Base-by-base conservation (phyloP, 768 basidiomycete genomes). In the Strobilomyces confusus region DNA sequence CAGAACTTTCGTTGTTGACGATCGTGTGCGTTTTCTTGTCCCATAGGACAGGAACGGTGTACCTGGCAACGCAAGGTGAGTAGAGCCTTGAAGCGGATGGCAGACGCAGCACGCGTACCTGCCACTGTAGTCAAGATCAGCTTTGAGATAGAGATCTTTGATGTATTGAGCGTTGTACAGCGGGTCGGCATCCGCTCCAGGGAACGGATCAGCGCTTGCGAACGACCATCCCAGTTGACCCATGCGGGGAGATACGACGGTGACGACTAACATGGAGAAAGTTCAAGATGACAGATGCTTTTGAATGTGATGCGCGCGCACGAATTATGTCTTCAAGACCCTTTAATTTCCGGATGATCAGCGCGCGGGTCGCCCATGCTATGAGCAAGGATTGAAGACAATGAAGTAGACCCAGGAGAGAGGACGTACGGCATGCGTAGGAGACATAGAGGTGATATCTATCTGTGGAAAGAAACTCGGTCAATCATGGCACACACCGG, bases 321-420 rank as follows among this genome's bases (percentile, higher is more conserved):
- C 93, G 75, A 54, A 99, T 82, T 55, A 90, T 73, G 23, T 86
- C 78, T 58, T 98, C 89, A 22, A 99, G 77, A 1, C 95, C 94
- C 69, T 99, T 99, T 62, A 98, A 79, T 70, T 92, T 85, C 59
- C 95, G 80, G 4, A 87, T 77, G 61, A 98, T 97, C 57, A 97
- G 75, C 5, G 94, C 82, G 60, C 95, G 80, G 26, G 92, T 92
- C 0, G 95, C 95, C 95, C 95, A 98, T 12, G 95, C 88, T 90
- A 43, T 12, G 40, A 11, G n/a, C 25, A 19, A 9, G 22, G 20
- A 44, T 29, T 30, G 22, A 20, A 22, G 23, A 26, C 30, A 1
- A 4, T 26, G 3, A 8, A 8, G 5, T 6, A 0, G 5, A 19
- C 5, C 23, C 9, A 36, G 23, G 6, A 15, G n/a, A 12, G 6